Base-by-base conservation (phyloP, 257 asterid genomes). In the Petrea volubilis region DNA sequence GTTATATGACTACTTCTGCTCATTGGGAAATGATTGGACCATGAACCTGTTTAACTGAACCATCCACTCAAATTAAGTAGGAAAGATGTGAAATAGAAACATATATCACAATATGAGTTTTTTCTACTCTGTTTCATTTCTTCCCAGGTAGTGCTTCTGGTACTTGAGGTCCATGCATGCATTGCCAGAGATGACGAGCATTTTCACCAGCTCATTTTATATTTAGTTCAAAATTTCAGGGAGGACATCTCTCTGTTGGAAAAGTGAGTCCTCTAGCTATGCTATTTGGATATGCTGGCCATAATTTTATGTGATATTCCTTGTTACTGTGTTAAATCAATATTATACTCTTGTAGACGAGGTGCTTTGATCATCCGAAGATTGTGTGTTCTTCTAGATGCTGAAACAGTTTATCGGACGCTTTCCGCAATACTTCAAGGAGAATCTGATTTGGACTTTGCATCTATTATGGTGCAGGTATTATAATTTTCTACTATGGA, bases 111-210 rank as follows among this genome's bases (percentile, higher is more conserved):
- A 23, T 7, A 64, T 60, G 38, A 56, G 60, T 43, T 31, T 41
- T 29, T n/a, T 57, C 38, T 62, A 17, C 33, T 65, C 57, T 23
- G 12, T 65, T 50, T 60, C 70, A 72, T 21, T 36, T 24, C 47
- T 51, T 47, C 68, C 73, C 84, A 95, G 99, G 99, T 95, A 27
- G 99, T 92, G 71, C 97, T 95, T 68, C 78, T 92, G 88, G 98
- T 85, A 74, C 97, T 95, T 71, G 93, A 95, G 77, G 97, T 95
- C 80, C 99, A 95, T 80, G 99, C 99, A 36, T 82, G 98, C 85
- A 95, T 95, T 65, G 99, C 99, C 69, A 73, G 82, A 83, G 99
- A 95, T 50, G 94, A 83, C 63, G 75, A 72, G 56, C 96, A 95
- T 81, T 95, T 95, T 70, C 85, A 77, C 76, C 92, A 92, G 80